Conservation (phyloP, 2,329 filamentous ascomycete species). For the Paecilomyces niveus region DNA sequence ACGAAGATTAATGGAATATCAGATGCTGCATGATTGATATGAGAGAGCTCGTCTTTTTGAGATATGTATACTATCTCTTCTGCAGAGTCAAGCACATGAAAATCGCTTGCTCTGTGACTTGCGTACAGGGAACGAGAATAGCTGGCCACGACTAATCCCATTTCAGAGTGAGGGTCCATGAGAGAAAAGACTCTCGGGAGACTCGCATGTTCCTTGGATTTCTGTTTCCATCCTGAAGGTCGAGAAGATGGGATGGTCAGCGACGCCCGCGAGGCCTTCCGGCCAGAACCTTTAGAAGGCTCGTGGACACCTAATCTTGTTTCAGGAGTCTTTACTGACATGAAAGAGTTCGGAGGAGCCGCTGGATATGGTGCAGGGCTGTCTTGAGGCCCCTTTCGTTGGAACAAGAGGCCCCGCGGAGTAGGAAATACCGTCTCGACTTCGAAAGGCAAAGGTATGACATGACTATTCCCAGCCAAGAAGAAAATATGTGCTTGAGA, state of each 20-base stretch:
- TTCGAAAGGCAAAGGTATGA: constrained; percentile 91
- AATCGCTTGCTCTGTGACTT: constrained; percentile 20
- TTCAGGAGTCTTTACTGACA: constrained; percentile 55
- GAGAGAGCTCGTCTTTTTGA: constrained; percentile 46
- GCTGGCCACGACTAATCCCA: constrained; percentile 69
- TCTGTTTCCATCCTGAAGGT: constrained; percentile 50
- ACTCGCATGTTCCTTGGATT: constrained; percentile 51
- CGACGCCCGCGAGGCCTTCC: constrained; percentile 38
- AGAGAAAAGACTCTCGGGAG: constrained; percentile 66
- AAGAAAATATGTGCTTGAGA: constrained; percentile 93
- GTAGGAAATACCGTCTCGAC: constrained; percentile 80
- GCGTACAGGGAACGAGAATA: constrained; percentile 24
- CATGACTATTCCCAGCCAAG: constrained; percentile 76
- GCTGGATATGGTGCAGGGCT: constrained; percentile 24
- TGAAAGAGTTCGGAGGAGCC: constrained; percentile 76
- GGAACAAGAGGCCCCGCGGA: constrained; percentile 75
- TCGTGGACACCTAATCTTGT: constrained; percentile 26
- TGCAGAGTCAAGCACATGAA: constrained; percentile 61
- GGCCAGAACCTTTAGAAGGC: constrained; percentile 24
- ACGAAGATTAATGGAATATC: constrained; percentile 60
- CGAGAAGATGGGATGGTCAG: constrained; percentile 43
- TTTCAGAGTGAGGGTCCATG: constrained; percentile 75
- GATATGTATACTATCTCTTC: constrained; percentile 85
- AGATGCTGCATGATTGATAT: constrained; percentile 20
- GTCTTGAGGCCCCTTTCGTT: constrained; percentile 59